Percentiles rank a stretch among this genome's conserved stretches.
Conservation (phyloP, 257 asterid genomes). For the Phtheirospermum japonicum region DNA sequence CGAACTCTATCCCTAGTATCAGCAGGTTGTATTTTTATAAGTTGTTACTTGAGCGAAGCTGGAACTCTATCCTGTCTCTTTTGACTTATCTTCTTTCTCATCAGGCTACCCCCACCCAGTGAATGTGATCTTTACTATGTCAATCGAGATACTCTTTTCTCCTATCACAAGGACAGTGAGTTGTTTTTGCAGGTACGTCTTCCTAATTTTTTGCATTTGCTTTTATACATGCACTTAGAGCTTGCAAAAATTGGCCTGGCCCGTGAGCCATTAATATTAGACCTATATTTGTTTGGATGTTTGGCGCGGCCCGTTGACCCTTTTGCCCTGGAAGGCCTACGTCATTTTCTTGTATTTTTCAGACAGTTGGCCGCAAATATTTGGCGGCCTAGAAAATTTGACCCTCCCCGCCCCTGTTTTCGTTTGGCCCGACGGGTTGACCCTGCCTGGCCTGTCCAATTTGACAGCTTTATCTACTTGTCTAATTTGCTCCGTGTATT, state of each 20-base stretch:
- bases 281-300: no score
- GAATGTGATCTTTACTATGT: conserved; percentile 95
- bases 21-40: conserved; percentile 47
- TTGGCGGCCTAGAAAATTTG: no score
- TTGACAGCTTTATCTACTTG: conserved; percentile 6
- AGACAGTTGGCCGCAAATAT: no score
- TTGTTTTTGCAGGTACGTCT: conserved; percentile 71
- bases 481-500: conserved; percentile 15
- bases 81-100: conserved; percentile 26
- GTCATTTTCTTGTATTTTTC: no score
- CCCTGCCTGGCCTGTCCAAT: no score
- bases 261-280: no score
- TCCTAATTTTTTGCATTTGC: conserved; percentile 4
- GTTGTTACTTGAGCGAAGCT: conserved; percentile 14
- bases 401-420: no score
- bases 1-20: conserved; percentile 65
- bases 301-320: no score
- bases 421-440: no score
- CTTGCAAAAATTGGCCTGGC: no score
- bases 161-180: conserved; percentile 85
- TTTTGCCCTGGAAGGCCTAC: no score
- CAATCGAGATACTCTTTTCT: conserved; percentile 91
- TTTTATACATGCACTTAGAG: background rate
- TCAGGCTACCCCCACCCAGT: conserved; percentile 69
- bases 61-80: conserved; percentile 3